These are phyloP conservation scores for Russula dissimulans DNA, from an alignment of 768 basidiomycete genomes.

Conservation along the genomic window DNA sequence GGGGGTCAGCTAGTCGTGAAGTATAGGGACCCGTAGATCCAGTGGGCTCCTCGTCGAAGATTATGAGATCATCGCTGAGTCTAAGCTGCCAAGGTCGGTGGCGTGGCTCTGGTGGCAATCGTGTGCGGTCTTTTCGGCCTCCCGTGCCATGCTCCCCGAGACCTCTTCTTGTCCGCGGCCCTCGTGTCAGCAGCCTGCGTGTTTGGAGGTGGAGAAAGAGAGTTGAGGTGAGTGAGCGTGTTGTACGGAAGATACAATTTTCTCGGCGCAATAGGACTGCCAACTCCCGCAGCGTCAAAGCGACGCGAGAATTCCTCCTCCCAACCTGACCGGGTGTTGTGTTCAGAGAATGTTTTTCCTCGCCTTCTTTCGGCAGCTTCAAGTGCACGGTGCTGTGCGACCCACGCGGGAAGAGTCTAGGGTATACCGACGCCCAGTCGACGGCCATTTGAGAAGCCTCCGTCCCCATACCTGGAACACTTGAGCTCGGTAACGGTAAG, in stretches of 20 bases:
- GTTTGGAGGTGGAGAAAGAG: too few relatives aligned
- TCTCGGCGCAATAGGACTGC: constrained; percentile 50
- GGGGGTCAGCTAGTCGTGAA: constrained; percentile 21
- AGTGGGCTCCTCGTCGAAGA: constrained; percentile 19
- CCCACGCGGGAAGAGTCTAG: constrained; percentile 56
- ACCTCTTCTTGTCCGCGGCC: constrained; percentile 61
- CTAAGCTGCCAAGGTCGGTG: constrained; percentile 33
- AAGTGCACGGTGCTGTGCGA: constrained; percentile 58
- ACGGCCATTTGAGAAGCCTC: constrained; percentile 77
- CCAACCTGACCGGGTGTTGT: constrained; percentile 39
- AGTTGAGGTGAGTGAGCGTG: too few relatives aligned
- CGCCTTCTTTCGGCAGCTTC: constrained; percentile 74
- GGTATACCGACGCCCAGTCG: constrained; percentile 59
- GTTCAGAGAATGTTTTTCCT: constrained; percentile 37
- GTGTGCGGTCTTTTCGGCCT: constrained; percentile 57
- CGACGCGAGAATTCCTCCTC: constrained; percentile 38
- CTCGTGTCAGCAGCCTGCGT: constrained; percentile 79
- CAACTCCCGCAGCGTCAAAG: constrained; percentile 57
- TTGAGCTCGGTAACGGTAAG: too few relatives aligned
- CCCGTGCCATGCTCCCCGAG: constrained; percentile 45
- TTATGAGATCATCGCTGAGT: constrained; percentile 27
- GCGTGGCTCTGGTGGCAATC: constrained; percentile 53
- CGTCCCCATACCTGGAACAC: constrained; percentile 76
- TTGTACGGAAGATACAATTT: too few relatives aligned
- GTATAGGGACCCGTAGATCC: constrained; percentile 15